Evolutionary conservation across 208 protist genomes (phyloP).

Genomic region (Acanthamoeba rhysodes): DNA sequence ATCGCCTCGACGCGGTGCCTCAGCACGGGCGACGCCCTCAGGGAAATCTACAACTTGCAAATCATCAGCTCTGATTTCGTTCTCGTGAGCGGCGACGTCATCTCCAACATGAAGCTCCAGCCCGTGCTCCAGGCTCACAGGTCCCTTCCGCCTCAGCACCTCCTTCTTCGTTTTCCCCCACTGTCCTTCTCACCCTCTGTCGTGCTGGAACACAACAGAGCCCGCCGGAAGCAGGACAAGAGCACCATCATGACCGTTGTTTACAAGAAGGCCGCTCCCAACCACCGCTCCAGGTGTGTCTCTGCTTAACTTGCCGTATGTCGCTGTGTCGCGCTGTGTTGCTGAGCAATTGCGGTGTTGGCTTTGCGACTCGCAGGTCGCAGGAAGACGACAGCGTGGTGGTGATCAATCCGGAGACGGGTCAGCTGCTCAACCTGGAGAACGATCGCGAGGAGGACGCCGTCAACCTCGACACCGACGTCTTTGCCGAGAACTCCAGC

Average conservation of each 20-base stretch:
- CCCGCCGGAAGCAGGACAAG: slow-evolving; percentile 85
- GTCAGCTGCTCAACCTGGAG: slow-evolving; percentile 85
- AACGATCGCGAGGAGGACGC: slow-evolving; percentile 33
- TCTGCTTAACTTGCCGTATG: background rate
- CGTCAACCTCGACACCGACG: slow-evolving; percentile 62
- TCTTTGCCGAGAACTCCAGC: slow-evolving; percentile 82
- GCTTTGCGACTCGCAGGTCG: background rate
- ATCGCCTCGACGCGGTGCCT: slow-evolving; percentile 14
- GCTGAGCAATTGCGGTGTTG: too few relatives aligned
- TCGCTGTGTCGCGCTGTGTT: too few relatives aligned
- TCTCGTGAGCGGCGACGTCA: slow-evolving; percentile 88
- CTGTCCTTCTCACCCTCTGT: background rate
- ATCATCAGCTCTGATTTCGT: slow-evolving; percentile 90
- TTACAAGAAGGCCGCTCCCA: slow-evolving; percentile 82
- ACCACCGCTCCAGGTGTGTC: slow-evolving; percentile 73
- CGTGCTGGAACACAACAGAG: background rate
- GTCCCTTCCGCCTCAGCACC: slow-evolving; percentile 51
- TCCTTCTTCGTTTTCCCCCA: background rate
- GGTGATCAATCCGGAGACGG: slow-evolving; percentile 79
- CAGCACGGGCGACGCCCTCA: slow-evolving; percentile 80
- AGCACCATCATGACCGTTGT: slow-evolving; percentile 90
- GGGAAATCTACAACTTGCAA: slow-evolving; percentile 82
- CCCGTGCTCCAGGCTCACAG: slow-evolving; percentile 86
- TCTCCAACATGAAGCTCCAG: slow-evolving; percentile 89
- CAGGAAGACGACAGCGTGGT: slow-evolving; percentile 85